Evolutionary conservation across 495 filamentous ascomycete genomes (phyloP), one percentile per base, ranked within the genome.

Genomic region (Jackrogersella minutella): DNA sequence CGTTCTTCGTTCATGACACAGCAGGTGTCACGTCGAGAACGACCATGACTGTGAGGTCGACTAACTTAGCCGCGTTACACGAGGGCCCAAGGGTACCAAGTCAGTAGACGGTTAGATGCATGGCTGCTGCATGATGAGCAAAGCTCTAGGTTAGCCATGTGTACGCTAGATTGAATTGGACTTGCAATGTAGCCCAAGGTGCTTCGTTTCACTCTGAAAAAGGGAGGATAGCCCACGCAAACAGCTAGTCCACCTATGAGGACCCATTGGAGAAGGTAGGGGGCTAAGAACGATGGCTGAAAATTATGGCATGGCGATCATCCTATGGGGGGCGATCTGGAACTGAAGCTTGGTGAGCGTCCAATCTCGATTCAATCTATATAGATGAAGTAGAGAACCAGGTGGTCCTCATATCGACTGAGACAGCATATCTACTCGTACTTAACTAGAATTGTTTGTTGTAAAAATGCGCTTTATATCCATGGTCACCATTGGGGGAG

Each of bases 331-430:
- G 61, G 49, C 57, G 44, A 66, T 66, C 67, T 66, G 52, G 66
- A 69, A 37, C 46, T 54, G 53, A 31, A 56, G 39, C 37, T 39
- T 66, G 57, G 47, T 49, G 62, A 58, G n/a, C 37, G 16, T 10
- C 62, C 62, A 70, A 70, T 70, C 67, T 70, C 62, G 67, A 70
- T 70, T 51, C 67, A 70, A 70, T 66, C 58, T 63, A 66, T 66
- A 66, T 66, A 70, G 51, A 62, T 66, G 57, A 62, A 58, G 58
- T 70, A 62, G 53, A 62, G 36, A 66, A 43, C 58, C 47, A 62
- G 39, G 61, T 60, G 46, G 61, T 17, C 53, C 67, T 63, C 46
- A 58, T 54, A 22, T 62, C 14, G 46, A 66, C 62, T 70, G 67
- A 70, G 67, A 70, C 67, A 55, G 33, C 62, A 63, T 66, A 55